These are phyloP conservation scores for Globisporangium iwayamae DNA, from an alignment of 352 stramenopile species.

Conservation along the genomic window DNA sequence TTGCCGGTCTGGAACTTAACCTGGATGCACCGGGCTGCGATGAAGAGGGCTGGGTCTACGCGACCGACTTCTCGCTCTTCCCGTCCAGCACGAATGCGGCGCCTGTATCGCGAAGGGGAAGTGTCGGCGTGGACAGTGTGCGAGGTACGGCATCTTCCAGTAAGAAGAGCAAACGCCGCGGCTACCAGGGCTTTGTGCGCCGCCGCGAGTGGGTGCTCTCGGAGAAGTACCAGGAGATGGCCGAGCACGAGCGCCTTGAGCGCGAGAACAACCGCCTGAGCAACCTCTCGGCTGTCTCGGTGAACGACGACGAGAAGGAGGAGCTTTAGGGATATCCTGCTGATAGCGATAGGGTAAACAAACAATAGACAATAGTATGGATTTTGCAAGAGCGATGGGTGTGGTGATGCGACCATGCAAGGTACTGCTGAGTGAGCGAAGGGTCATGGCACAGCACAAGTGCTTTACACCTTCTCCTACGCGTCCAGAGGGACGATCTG, in stretches of 20 bases:
- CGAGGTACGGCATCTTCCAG: slow-evolving; percentile 16
- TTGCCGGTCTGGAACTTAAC: slow-evolving; percentile 67
- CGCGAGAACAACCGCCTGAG: slow-evolving; percentile 24
- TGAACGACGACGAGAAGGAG: slow-evolving; percentile 35
- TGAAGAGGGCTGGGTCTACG: slow-evolving; percentile 82
- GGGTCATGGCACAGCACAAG: no score
- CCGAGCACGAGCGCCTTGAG: slow-evolving; percentile 21
- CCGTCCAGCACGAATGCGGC: slow-evolving; percentile 31
- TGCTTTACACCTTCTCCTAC: no score
- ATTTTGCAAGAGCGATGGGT: not conserved
- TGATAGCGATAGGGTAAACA: not conserved
- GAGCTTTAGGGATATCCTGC: slow-evolving; percentile 11
- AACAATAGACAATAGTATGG: slow-evolving; percentile 3
- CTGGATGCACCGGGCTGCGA: slow-evolving; percentile 56
- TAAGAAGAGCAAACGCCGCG: slow-evolving; percentile 47
- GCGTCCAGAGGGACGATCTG: no score
- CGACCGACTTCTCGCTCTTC: slow-evolving; percentile 83
- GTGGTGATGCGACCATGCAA: no score
- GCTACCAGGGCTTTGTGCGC: slow-evolving; percentile 65
- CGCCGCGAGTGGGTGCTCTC: slow-evolving; percentile 71
- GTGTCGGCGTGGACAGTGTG: slow-evolving; percentile 18
- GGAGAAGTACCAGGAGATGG: slow-evolving; percentile 49
- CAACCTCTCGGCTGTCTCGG: slow-evolving; percentile 31
- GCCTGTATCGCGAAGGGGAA: slow-evolving; percentile 17
- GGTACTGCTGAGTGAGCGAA: no score